Conservation (phyloP, 2,329 filamentous ascomycete genomes). For the Cladosporium sp. region DNA sequence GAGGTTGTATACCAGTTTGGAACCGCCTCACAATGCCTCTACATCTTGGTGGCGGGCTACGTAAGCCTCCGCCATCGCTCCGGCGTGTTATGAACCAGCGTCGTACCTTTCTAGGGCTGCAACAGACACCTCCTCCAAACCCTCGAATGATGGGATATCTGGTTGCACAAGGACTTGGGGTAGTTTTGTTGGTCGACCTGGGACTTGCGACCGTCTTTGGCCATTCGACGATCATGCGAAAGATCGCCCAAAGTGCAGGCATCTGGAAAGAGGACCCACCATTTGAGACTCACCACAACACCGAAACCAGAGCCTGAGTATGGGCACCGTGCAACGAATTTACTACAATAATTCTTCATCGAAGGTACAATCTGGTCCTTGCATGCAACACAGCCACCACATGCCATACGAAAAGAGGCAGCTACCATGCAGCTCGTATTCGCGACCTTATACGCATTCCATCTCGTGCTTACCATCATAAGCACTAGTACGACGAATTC, state of each 20-base stretch:
- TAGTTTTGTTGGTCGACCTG: slow-evolving; percentile 35
- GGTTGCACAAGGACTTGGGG: slow-evolving; percentile 35
- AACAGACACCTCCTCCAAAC: slow-evolving; percentile 32
- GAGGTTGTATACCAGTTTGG: background rate
- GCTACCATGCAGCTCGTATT: background rate
- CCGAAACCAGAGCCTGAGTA: background rate
- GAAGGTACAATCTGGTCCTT: background rate
- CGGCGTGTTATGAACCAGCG: slow-evolving; percentile 19
- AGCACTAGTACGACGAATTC: background rate
- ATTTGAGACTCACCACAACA: slow-evolving; percentile 25
- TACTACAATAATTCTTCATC: background rate
- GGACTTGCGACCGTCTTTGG: slow-evolving; percentile 27
- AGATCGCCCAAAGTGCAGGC: slow-evolving; percentile 32
- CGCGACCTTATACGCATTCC: background rate
- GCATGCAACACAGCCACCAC: background rate
- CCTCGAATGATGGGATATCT: slow-evolving; percentile 35
- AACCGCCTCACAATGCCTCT: background rate
- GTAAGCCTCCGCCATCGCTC: background rate
- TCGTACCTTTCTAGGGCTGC: slow-evolving; percentile 34
- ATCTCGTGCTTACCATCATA: background rate
- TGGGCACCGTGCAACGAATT: background rate
- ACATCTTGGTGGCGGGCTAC: slow-evolving; percentile 1
- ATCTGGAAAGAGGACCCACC: slow-evolving; percentile 28
- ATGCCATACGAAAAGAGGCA: background rate
- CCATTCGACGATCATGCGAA: slow-evolving; percentile 28